Base-by-base conservation (phyloP, 2,329 filamentous ascomycete genomes). In the Mycosphaerella arachidis region DNA sequence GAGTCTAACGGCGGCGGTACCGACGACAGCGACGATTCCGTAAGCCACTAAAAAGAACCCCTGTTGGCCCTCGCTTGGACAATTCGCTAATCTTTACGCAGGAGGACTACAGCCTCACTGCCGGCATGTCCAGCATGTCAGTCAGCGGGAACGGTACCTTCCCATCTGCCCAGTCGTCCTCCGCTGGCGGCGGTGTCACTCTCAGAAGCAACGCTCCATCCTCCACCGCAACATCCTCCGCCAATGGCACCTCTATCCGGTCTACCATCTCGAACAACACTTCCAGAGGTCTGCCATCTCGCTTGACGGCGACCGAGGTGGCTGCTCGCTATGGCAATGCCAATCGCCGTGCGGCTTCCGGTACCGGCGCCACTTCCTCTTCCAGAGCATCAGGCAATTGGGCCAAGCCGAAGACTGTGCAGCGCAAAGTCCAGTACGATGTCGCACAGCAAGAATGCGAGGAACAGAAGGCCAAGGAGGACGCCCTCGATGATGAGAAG, bases 121-220 rank as follows among this genome's bases (percentile, higher is more conserved):
- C 1, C 50, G 24, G 12, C 29, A 31, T 35, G 3, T 20, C 16
- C 2, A 40, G 52, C 16, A 40, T 46, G 9, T 37, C 35, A 7
- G 48, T 24, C 24, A 43, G 50, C 48, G 53, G 33, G 3, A 27
- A 31, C 8, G 60, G 60, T 54, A 66, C 64, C 12, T 61, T 54
- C 45, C 59, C 60, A 1, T 60, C 59, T 16, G 46, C 29, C 20
- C 50, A 30, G 12, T 48, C 18, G 30, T 13, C 40, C 18, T 18
- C 37, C 10, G 53, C 24, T 40, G 55, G 58, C 53, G 61, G 58
- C 13, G 63, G 61, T 46, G 59, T 65, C 20, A 46, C 35, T 45
- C 43, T 65, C 27, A 37, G 58, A 50, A 61, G 50, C 46, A 56
- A 37, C 16, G 31, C n/a, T 20, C 43, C 46, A 6, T 53, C 53